A percentile compares a stretch with the other conserved stretches of the same genome.
These are phyloP conservation scores for Oryza rufipogon DNA, from an alignment of 176 grass and related monocot species.

Conservation along the genomic window DNA sequence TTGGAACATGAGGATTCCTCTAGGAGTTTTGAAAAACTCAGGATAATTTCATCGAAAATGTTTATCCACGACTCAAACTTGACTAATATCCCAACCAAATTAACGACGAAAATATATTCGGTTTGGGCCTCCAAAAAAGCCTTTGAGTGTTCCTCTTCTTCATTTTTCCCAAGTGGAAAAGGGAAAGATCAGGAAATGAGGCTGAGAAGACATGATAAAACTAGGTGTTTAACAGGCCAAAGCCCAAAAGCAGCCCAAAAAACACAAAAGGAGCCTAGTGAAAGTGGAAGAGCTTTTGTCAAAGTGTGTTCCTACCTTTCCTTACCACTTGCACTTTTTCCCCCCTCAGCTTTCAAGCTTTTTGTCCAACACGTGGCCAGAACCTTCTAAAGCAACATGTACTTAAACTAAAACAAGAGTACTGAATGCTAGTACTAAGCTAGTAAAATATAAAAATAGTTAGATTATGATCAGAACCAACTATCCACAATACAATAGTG, in stretches of 20 bases:
- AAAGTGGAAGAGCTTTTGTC: neutral
- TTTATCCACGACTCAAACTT: neutral
- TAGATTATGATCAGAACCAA: neutral
- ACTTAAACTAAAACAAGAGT: neutral
- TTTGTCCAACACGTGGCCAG: neutral
- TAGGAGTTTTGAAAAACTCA: neutral
- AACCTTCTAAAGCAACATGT: conserved; percentile 42
- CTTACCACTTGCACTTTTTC: neutral
- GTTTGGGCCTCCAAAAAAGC: neutral
- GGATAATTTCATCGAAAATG: neutral
- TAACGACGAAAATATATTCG: neutral
- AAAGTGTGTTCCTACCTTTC: too few relatives aligned
- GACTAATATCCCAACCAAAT: neutral
- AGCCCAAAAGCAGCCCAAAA: neutral
- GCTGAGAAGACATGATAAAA: neutral
- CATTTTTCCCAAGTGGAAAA: neutral
- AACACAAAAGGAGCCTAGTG: neutral
- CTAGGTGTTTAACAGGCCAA: neutral
- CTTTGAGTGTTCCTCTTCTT: neutral
- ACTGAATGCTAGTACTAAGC: too few relatives aligned
- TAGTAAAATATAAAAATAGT: neutral
- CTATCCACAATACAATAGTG: neutral
- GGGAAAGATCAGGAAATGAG: neutral
- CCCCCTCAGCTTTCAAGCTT: conserved; percentile 1
- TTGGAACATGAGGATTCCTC: neutral